Evolutionary conservation across 169 alveolate genomes (phyloP), one percentile per base, ranked within the genome.

Genomic region (Cyclospora cayetanensis): DNA sequence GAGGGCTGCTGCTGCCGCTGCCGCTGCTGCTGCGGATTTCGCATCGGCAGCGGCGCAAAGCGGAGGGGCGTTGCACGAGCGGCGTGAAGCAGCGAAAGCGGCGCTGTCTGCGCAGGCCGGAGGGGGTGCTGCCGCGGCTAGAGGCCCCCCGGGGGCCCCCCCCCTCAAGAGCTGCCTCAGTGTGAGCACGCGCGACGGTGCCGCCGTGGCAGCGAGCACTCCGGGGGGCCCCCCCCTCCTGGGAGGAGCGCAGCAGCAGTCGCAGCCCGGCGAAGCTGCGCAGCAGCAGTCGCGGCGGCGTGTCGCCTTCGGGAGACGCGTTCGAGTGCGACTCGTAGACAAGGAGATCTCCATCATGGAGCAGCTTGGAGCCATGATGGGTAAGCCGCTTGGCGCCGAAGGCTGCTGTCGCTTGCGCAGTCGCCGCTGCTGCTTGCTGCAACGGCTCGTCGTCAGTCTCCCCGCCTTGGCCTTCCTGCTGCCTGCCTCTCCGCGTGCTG

Each of bases 321-420:
- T 94, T 41, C 88, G 93, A 50, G 95, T 94, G 4, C 41, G 95
- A 29, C 94, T 91, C n/a, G 90, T 87, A 41, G 96, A 94, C 65
- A 94, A 91, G 74, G 96, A 94, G 43, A 79, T 94, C 80, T 94
- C 96, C 5, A 84, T 76, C 53, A 94, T 94, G 83, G 96, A 94
- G 53, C 93, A 94, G 41, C 92, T 94, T 25, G 96, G 96, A 12
- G 96, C 95, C 34, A 63, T 93, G 46, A 74, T 94, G 84, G 96
- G 96, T 79, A 35, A 39, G 90, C 34, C 22, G 60, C 39, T 25
- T n/a, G n/a, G n/a, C n/a, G n/a, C n/a, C n/a, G n/a, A n/a, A n/a
- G n/a, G n/a, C n/a, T n/a, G n/a, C n/a, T n/a, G n/a, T n/a, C n/a
- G n/a, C n/a, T n/a, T n/a, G n/a, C n/a, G n/a, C n/a, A n/a, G n/a